A percentile compares a stretch with the other conserved stretches of the same genome.
Conservation (phyloP, 2,329 filamentous ascomycete species). For the Oidium heveae region DNA sequence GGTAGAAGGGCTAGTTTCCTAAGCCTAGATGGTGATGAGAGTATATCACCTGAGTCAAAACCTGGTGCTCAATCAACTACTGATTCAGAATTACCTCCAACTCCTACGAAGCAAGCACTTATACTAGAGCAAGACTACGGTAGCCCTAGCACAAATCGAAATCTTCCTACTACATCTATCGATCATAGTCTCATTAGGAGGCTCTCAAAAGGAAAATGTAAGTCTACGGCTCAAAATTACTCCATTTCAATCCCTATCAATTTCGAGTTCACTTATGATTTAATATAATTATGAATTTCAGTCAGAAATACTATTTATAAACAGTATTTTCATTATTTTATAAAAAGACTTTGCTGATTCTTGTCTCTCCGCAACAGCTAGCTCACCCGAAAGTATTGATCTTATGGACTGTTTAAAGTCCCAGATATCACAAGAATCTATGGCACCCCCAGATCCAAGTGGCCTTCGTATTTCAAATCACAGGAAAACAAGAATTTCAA, state of each 20-base stretch:
- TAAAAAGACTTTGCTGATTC: constrained; percentile 21
- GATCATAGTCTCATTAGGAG: constrained; percentile 9
- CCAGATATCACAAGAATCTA: constrained; percentile 52
- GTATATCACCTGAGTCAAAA: constrained; percentile 26
- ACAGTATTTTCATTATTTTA: no score
- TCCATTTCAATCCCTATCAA: neutral
- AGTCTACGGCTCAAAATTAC: constrained; percentile 5
- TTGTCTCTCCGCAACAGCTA: constrained; percentile 27
- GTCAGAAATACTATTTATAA: no score
- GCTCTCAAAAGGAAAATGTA: constrained; percentile 14
- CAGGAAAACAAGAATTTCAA: constrained; percentile 12
- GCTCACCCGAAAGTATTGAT: constrained; percentile 30
- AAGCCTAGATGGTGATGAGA: constrained; percentile 47
- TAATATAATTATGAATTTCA: no score
- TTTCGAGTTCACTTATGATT: constrained; percentile 8
- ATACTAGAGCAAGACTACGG: constrained; percentile 10
- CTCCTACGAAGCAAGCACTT: constrained; percentile 55
- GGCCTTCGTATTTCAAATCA: constrained; percentile 56
- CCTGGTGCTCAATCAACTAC: constrained; percentile 30
- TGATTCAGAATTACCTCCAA: constrained; percentile 66
- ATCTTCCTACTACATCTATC: constrained; percentile 8
- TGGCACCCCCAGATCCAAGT: constrained; percentile 57
- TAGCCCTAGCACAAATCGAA: constrained; percentile 12
- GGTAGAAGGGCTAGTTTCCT: constrained; percentile 40
- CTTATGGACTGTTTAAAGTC: constrained; percentile 30